Percentiles rank a stretch among this genome's conserved stretches.
These are phyloP conservation scores for Starmerella scarabaei DNA, from an alignment of 805 yeast genomes.

Conservation along the genomic window DNA sequence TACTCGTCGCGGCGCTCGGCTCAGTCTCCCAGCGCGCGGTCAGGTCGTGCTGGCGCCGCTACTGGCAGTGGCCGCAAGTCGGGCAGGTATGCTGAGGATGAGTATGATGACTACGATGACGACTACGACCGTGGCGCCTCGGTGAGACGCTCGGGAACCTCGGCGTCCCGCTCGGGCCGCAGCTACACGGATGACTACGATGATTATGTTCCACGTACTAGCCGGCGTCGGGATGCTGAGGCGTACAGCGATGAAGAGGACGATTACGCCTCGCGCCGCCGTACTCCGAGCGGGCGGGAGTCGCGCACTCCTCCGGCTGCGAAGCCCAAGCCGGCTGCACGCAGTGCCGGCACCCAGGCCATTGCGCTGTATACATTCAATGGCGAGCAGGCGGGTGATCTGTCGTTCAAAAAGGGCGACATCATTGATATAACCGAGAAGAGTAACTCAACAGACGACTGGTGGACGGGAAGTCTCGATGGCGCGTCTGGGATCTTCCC, in stretches of 20 bases:
- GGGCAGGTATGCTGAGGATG: slow-evolving; percentile 19
- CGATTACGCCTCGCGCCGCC: slow-evolving; percentile 18
- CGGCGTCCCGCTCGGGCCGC: slow-evolving; percentile 7
- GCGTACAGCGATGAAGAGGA: slow-evolving; percentile 7
- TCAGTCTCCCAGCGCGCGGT: not conserved
- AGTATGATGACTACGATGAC: slow-evolving; percentile 21
- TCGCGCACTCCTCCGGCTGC: slow-evolving; percentile 6
- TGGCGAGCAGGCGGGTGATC: slow-evolving; percentile 89
- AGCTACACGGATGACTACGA: slow-evolving; percentile 18
- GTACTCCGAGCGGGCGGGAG: slow-evolving; percentile 9
- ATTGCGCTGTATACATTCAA: slow-evolving; percentile 78
- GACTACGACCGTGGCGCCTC: slow-evolving; percentile 2
- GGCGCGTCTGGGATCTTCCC: slow-evolving; percentile 90
- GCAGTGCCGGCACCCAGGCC: slow-evolving; percentile 53
- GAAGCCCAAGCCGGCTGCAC: slow-evolving; percentile 7
- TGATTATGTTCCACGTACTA: slow-evolving; percentile 5
- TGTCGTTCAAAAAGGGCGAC: slow-evolving; percentile 89
- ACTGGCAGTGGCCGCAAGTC: slow-evolving; percentile 3
- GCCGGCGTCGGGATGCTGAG: slow-evolving; percentile 9
- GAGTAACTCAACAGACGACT: slow-evolving; percentile 80
- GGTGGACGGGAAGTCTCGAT: slow-evolving; percentile 95
- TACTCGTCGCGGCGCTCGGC: slow-evolving; percentile 2
- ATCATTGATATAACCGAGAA: slow-evolving; percentile 75
- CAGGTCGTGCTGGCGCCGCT: slow-evolving; percentile 1
- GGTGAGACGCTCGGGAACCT: slow-evolving; percentile 6